Percentiles rank a stretch among this genome's conserved stretches.
phyloP scores from a whole-genome alignment of 1,139 yeast genomes.

The Maudiozyma humilis region DNA sequence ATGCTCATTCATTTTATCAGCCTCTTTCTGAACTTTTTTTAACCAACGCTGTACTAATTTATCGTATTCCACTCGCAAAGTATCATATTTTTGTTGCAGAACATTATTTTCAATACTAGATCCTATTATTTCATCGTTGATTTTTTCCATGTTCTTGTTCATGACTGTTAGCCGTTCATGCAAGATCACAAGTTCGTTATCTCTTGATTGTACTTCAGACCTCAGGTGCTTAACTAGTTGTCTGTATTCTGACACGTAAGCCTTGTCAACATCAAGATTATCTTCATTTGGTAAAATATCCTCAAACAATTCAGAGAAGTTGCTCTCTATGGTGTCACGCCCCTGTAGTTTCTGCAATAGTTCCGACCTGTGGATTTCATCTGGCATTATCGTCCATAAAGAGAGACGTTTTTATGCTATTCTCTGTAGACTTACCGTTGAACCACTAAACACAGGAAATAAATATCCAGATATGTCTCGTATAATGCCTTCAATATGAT shows the following conservation, averaged over 20 bases:
- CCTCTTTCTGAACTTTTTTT: slow-evolving; percentile 48
- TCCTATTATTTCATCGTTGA: slow-evolving; percentile 66
- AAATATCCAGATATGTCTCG: too few relatives aligned
- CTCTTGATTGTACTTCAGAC: slow-evolving; percentile 15
- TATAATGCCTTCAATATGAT: too few relatives aligned
- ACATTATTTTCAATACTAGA: slow-evolving; percentile 64
- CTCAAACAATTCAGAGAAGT: slow-evolving; percentile 17
- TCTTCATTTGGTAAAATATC: slow-evolving; percentile 4
- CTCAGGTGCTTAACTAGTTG: slow-evolving; percentile 9
- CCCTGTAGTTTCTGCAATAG: slow-evolving; percentile 3
- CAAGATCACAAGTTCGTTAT: slow-evolving; percentile 14
- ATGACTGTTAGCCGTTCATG: slow-evolving; percentile 43
- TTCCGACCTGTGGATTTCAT: too few relatives aligned
- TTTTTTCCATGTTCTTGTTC: slow-evolving; percentile 47
- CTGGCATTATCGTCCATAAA: too few relatives aligned
- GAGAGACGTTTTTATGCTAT: too few relatives aligned
- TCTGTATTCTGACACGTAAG: neutral
- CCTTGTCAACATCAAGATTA: neutral
- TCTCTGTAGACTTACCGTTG: too few relatives aligned
- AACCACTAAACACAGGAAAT: too few relatives aligned
- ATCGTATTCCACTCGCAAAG: slow-evolving; percentile 43
- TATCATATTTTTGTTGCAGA: slow-evolving; percentile 38
- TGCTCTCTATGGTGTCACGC: slow-evolving; percentile 19
- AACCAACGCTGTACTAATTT: slow-evolving; percentile 54
- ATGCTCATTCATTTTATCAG: slow-evolving; percentile 45